Evolutionary conservation across 2,329 filamentous ascomycete genomes (phyloP), one percentile per base, ranked within the genome.

Genomic region (Lasiodiplodia hormozganensis): DNA sequence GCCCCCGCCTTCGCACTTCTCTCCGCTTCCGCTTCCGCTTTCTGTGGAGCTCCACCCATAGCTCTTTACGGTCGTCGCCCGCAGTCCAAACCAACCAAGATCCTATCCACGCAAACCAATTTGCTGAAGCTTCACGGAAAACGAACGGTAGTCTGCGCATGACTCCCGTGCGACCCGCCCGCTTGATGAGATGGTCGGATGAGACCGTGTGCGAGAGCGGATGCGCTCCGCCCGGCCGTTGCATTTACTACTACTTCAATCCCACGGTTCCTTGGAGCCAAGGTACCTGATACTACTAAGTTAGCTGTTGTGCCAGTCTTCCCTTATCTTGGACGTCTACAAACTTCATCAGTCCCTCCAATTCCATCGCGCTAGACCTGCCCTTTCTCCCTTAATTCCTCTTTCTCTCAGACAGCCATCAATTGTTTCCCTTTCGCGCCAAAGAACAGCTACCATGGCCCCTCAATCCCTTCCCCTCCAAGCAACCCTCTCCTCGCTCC

Each of bases 401-500:
- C n/a, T 23, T 28, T 23, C 34, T n/a, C 28, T 8, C 58, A 16
- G n/a, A 28, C 18, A 2, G 25, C 21, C 23, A 25, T 16, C 40
- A 16, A 51, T 25, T 16, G 18, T 16, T 21, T 28, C 38, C 25
- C 10, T 38, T n/a, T 28, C 0, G 6, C 52, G 3, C 52, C 16
- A 2, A 28, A 34, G 12, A 25, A 25, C n/a, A 49, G 21, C 43
- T 2, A 47, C 12, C 43, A 64, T 64, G 60, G 43, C 60, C 28
- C 28, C 36, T n/a, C 38, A 40, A 31, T 34, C 66, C 25, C 47
- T 68, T 21, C 66, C 57, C n/a, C 69, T 71, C 34, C 58, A 66
- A 23, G 6, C 40, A 10, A 74, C 71, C n/a, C 73, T 74, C 34
- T 65, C 68, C 1, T 62, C 70, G 14, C 70, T 76, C 1, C 73